Conservation (phyloP, 768 basidiomycete genomes). For the Auricularia cornea region DNA sequence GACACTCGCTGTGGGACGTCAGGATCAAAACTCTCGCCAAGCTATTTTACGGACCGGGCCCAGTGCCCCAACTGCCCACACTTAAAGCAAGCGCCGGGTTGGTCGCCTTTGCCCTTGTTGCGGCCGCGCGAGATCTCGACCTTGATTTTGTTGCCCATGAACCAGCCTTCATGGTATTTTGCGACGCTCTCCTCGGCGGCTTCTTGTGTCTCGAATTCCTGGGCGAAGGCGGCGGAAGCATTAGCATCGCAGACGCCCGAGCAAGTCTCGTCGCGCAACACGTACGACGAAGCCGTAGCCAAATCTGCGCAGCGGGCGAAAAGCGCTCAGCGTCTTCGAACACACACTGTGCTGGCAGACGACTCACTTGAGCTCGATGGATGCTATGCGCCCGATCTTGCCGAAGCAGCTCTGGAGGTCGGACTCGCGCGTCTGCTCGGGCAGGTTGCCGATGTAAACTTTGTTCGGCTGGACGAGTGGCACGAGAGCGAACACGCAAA, state of each 20-base stretch:
- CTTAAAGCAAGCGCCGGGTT: conserved; percentile 82
- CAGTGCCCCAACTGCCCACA: conserved; percentile 83
- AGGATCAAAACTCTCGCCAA: conserved; percentile 2
- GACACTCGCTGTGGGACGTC: conserved; percentile 52
- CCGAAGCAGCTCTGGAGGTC: conserved; percentile 82
- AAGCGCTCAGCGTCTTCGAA: background rate
- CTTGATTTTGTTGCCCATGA: conserved; percentile 89
- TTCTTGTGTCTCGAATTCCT: conserved; percentile 79
- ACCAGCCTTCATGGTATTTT: conserved; percentile 82
- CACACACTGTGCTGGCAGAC: background rate
- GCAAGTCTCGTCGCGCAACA: conserved; percentile 7
- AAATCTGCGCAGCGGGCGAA: conserved; percentile 37
- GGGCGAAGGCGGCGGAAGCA: conserved; percentile 7
- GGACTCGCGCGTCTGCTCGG: conserved; percentile 78
- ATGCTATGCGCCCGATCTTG: conserved; percentile 66
- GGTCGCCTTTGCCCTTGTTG: conserved; percentile 64
- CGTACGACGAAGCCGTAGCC: conserved; percentile 89
- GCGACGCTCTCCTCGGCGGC: conserved; percentile 82
- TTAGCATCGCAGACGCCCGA: background rate
- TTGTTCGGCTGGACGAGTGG: conserved; percentile 81
- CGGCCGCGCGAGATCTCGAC: conserved; percentile 83
- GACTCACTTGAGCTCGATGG: conserved; percentile 78
- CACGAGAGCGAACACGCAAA: conserved; percentile 43
- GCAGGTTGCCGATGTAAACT: conserved; percentile 85
- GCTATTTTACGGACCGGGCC: conserved; percentile 48